Evolutionary conservation across 108 stramenopile species (phyloP).

Genomic region (Cyclotella atomus): DNA sequence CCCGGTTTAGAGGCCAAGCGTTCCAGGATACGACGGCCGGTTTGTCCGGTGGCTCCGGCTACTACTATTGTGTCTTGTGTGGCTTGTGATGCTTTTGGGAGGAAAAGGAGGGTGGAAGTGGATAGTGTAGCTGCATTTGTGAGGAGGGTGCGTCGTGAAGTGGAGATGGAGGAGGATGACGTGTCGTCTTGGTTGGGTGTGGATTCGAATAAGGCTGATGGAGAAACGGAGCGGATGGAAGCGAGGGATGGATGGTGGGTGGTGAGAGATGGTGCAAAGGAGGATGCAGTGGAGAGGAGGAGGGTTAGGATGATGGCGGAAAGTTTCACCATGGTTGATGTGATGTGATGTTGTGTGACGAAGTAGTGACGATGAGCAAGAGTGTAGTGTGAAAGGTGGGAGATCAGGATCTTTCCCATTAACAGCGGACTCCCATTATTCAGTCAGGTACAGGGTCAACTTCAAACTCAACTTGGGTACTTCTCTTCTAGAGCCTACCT

Average conservation of each 20-base stretch:
- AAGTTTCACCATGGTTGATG: conserved; percentile 1
- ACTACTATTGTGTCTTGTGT: conserved; percentile 57
- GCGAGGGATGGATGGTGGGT: neutral
- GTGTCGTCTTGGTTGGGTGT: neutral
- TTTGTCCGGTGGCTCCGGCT: conserved; percentile 86
- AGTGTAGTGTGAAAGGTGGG: no score
- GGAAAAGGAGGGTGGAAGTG: conserved; percentile 15
- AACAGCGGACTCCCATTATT: no score
- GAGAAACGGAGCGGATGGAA: neutral
- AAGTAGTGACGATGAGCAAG: no score
- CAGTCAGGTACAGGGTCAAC: no score
- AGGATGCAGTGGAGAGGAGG: conserved; percentile 11
- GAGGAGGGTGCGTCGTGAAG: conserved; percentile 39
- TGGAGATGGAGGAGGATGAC: neutral
- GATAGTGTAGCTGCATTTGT: conserved; percentile 15
- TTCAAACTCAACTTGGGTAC: no score
- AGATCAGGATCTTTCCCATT: no score
- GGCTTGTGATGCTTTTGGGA: conserved; percentile 3
- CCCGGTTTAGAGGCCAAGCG: conserved; percentile 50
- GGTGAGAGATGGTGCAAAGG: conserved; percentile 1
- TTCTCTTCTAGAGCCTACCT: no score
- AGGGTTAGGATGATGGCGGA: neutral
- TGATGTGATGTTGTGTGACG: neutral
- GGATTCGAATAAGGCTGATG: neutral
- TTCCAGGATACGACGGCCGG: conserved; percentile 77